These are phyloP conservation scores for Kluyveromyces wickerhamii DNA, from an alignment of 805 yeast species.

Conservation along the genomic window DNA sequence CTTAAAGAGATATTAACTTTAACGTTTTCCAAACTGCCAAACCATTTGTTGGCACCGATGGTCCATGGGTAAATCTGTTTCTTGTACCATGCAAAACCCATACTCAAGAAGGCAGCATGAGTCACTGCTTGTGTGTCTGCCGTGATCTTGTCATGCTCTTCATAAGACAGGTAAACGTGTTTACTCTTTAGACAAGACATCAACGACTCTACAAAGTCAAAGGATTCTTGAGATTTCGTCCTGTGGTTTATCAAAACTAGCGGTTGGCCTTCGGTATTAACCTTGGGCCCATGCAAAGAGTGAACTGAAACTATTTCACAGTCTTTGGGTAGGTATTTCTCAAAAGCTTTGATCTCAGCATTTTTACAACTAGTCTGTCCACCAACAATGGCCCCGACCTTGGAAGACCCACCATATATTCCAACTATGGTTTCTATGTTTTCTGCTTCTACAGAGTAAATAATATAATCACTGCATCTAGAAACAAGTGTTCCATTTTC, in stretches of 20 bases:
- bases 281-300: slow-evolving; percentile 91
- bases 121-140: slow-evolving; percentile 99
- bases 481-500: slow-evolving; percentile 79
- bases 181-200: slow-evolving; percentile 72
- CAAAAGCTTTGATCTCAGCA: slow-evolving; percentile 85
- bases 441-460: slow-evolving; percentile 92
- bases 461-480: slow-evolving; percentile 69
- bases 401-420: slow-evolving; percentile 79
- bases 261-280: slow-evolving; percentile 86
- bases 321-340: slow-evolving; percentile 63
- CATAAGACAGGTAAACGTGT: slow-evolving; percentile 68
- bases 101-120: slow-evolving; percentile 91
- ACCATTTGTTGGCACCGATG: slow-evolving; percentile 46
- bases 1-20: slow-evolving; percentile 88
- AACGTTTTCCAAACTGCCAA: slow-evolving; percentile 93
- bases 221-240: slow-evolving; percentile 42
- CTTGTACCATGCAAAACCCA: slow-evolving; percentile 95
- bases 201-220: slow-evolving; percentile 53
- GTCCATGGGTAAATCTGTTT: slow-evolving; percentile 84
- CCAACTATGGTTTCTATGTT: slow-evolving; percentile 65
- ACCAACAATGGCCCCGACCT: slow-evolving; percentile 86
- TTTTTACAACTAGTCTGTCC: slow-evolving; percentile 96
- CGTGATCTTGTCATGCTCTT: slow-evolving; percentile 87
- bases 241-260: slow-evolving; percentile 76
- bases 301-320: slow-evolving; percentile 81